These are phyloP conservation scores for Fonsecaea pedrosoi DNA, from an alignment of 2,329 filamentous ascomycete species.

Conservation along the genomic window DNA sequence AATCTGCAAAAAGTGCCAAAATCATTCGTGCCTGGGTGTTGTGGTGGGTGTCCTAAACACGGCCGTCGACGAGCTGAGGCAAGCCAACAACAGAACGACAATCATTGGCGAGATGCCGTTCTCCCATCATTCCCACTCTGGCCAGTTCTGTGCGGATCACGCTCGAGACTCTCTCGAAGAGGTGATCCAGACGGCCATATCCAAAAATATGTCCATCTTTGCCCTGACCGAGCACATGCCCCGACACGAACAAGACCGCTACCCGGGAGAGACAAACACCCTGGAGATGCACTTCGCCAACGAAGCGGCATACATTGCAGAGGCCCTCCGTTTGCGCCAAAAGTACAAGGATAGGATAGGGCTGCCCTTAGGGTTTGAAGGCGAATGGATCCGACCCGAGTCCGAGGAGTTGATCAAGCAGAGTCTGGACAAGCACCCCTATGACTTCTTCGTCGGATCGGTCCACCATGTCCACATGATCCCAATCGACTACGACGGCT, in stretches of 20 bases:
- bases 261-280: slow-evolving; percentile 80
- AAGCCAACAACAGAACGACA: too few relatives aligned
- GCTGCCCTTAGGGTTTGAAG: slow-evolving; percentile 88
- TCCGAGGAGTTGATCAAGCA: slow-evolving; percentile 66
- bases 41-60: too few relatives aligned
- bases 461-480: slow-evolving; percentile 86
- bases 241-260: slow-evolving; percentile 77
- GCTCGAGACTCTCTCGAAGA: slow-evolving; percentile 85
- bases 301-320: slow-evolving; percentile 70
- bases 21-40: too few relatives aligned
- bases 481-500: slow-evolving; percentile 84
- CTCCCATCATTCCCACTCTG: slow-evolving; percentile 97
- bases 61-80: too few relatives aligned
- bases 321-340: slow-evolving; percentile 74
- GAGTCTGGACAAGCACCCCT: slow-evolving; percentile 65
- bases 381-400: slow-evolving; percentile 83
- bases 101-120: slow-evolving; percentile 73
- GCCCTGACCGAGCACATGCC: slow-evolving; percentile 96
- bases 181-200: slow-evolving; percentile 79
- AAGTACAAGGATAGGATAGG: slow-evolving; percentile 75
- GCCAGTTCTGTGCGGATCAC: slow-evolving; percentile 93
- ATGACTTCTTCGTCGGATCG: slow-evolving; percentile 93
- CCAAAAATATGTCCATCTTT: slow-evolving; percentile 79
- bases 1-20: too few relatives aligned
- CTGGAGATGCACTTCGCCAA: slow-evolving; percentile 51